phyloP scores from a whole-genome alignment of 257 asterid genomes.

The Forsythia suspensa region DNA sequence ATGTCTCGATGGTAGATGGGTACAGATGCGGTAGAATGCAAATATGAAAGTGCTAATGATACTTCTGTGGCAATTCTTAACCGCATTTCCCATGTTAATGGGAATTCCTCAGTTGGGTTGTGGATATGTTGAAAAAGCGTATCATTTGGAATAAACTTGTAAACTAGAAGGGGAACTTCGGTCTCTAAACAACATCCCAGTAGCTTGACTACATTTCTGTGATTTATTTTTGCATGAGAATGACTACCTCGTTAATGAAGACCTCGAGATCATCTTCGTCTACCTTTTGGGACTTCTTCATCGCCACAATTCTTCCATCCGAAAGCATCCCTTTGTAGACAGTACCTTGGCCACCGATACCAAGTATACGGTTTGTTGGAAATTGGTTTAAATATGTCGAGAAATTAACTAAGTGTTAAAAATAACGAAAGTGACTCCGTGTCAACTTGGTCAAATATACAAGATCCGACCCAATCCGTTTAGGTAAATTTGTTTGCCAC shows the following conservation, averaged over 20 bases:
- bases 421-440: no score
- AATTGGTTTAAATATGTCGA: no score
- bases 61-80: slow-evolving; percentile 9
- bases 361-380: no score
- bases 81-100: slow-evolving; percentile 10
- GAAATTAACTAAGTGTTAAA: no score
- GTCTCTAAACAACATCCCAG: slow-evolving; percentile 9
- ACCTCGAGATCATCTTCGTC: slow-evolving; percentile 8
- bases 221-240: slow-evolving; percentile 12
- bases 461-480: no score
- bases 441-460: no score
- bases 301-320: slow-evolving; percentile 17
- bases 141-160: slow-evolving; percentile 3
- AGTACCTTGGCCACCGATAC: slow-evolving; percentile 22
- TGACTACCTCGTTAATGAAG: slow-evolving; percentile 20
- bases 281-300: slow-evolving; percentile 5
- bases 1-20: slow-evolving; percentile 16
- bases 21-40: slow-evolving; percentile 12
- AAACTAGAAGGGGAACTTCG: slow-evolving; percentile 1
- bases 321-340: slow-evolving; percentile 19
- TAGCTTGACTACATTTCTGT: slow-evolving; percentile 18
- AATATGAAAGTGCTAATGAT: slow-evolving; percentile 6
- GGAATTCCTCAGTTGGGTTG: neutral
- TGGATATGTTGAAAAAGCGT: slow-evolving; percentile 8
- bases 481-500: no score